Base-by-base conservation (phyloP, 352 stramenopile species). In the Albugo candida region DNA sequence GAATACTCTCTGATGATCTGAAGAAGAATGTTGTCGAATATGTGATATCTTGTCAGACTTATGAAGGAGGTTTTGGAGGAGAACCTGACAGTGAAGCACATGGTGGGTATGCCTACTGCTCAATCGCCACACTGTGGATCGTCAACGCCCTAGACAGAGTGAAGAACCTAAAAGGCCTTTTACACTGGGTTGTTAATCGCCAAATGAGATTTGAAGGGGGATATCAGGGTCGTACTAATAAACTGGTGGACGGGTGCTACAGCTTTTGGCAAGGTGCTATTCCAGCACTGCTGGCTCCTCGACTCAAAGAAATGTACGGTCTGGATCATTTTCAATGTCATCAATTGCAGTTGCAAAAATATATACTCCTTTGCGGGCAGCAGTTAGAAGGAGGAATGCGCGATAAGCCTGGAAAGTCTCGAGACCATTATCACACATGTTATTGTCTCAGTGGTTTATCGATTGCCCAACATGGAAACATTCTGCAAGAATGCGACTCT, bases 191-290 rank as follows among this genome's bases (percentile, higher is more conserved):
- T 36, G 66, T 77, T 36, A 74, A 86, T 49, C 67, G 93, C 13
- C 94, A 99, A 65, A 97, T 97, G 83, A 58, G 64, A 16, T 95
- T 88, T 45, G 84, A 95, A 70, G 83, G 83, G 6, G 83, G 81
- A 0, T 89, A 85, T 63, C 77, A 89, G 45, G 96, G 96, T 27
- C 81, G 96, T 18, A 96, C 89, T 6, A 99, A 99, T 71, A 99
- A 99, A 60, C 67, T 99, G 3, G 96, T 99, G 11, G 96, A 99
- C 59, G 94, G 93, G 0, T 99, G 96, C 67, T 99, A 99, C 62
- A 97, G 85, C n/a, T 99, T 98, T 64, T 99, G 95, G 93, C 88
- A 98, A 56, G 95, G 93, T 12, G 87, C 84, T 13, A 59, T 94
- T 40, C 68, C 83, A 3, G 83, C 81, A 6, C 58, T 97, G 18